These are phyloP conservation scores for Pluteus cervinus DNA, from an alignment of 768 basidiomycete species.

Conservation along the genomic window DNA sequence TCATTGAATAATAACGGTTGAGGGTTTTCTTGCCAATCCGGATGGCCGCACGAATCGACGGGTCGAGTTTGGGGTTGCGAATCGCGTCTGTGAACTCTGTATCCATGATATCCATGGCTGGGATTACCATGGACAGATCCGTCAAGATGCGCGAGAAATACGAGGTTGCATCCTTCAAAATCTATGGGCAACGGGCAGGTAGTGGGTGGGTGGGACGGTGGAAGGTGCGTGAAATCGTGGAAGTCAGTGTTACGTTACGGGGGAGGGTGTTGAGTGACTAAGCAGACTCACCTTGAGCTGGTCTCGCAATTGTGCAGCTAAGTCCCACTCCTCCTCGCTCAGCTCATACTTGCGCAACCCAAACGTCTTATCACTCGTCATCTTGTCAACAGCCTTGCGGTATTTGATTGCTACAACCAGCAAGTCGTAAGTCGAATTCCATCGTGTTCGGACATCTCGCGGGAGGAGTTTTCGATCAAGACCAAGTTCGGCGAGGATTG, in stretches of 20 bases:
- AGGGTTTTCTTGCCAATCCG: background rate
- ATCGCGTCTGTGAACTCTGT: too few relatives aligned
- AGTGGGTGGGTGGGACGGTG: too few relatives aligned
- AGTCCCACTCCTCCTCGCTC: constrained; percentile 20
- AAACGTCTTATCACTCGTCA: constrained; percentile 13
- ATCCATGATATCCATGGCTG: constrained; percentile 4
- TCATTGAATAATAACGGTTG: constrained; percentile 1
- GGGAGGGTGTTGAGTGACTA: too few relatives aligned
- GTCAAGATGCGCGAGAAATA: background rate
- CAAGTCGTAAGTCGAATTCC: constrained; percentile 34
- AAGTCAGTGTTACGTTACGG: too few relatives aligned
- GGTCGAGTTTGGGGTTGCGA: background rate
- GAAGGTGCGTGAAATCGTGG: too few relatives aligned
- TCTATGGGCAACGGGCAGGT: too few relatives aligned
- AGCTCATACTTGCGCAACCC: constrained; percentile 16
- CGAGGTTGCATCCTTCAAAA: background rate
- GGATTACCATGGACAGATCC: background rate
- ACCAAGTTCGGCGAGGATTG: constrained; percentile 5
- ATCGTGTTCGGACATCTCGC: constrained; percentile 25
- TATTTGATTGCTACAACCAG: constrained; percentile 21
- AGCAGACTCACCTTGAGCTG: constrained; percentile 6
- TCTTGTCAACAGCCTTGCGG: constrained; percentile 12
- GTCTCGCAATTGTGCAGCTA: constrained; percentile 18
- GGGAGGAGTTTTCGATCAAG: constrained; percentile 16
- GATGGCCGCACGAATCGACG: constrained; percentile 4